phyloP scores from a whole-genome alignment of 1,284 basidiomycete species.

The Bjerkandera adusta region DNA sequence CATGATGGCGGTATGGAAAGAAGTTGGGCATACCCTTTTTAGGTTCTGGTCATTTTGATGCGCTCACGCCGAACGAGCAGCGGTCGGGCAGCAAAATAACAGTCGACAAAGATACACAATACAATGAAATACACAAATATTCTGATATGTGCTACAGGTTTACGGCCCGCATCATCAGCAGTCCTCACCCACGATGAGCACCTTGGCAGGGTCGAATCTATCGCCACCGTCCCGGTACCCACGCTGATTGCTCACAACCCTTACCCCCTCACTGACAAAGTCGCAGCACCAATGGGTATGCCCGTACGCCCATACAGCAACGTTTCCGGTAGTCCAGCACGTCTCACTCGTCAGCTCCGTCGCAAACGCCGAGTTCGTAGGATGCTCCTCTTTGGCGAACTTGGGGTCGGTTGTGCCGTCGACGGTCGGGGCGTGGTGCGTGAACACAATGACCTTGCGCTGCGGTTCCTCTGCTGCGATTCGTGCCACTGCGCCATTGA shows the following conservation, averaged over 20 bases:
- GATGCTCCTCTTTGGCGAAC: slow-evolving; percentile 16
- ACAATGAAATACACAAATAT: too few species aligned
- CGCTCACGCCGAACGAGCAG: too few species aligned
- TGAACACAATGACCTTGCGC: slow-evolving; percentile 33
- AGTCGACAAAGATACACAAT: too few species aligned
- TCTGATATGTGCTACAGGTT: too few species aligned
- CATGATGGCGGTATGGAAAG: too few species aligned
- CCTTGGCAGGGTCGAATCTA: slow-evolving; percentile 18
- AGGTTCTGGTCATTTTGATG: too few species aligned
- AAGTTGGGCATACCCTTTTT: too few species aligned
- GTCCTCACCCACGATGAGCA: too few species aligned
- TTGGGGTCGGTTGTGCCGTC: slow-evolving; percentile 33
- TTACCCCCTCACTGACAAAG: slow-evolving; percentile 30
- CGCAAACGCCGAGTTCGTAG: slow-evolving; percentile 35
- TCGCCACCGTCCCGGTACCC: slow-evolving; percentile 26
- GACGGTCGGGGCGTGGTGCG: slow-evolving; percentile 38
- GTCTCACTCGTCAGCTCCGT: slow-evolving; percentile 31
- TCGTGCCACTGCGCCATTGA: slow-evolving; percentile 24
- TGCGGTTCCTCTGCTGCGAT: slow-evolving; percentile 30
- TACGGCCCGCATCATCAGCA: too few species aligned
- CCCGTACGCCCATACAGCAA: slow-evolving; percentile 39
- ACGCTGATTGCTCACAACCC: slow-evolving; percentile 36
- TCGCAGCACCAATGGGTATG: slow-evolving; percentile 41
- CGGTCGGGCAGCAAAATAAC: too few species aligned
- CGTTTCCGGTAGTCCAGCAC: slow-evolving; percentile 26